phyloP scores from a whole-genome alignment of 1,284 basidiomycete genomes.

The Tetrapyrgos nigripes region DNA sequence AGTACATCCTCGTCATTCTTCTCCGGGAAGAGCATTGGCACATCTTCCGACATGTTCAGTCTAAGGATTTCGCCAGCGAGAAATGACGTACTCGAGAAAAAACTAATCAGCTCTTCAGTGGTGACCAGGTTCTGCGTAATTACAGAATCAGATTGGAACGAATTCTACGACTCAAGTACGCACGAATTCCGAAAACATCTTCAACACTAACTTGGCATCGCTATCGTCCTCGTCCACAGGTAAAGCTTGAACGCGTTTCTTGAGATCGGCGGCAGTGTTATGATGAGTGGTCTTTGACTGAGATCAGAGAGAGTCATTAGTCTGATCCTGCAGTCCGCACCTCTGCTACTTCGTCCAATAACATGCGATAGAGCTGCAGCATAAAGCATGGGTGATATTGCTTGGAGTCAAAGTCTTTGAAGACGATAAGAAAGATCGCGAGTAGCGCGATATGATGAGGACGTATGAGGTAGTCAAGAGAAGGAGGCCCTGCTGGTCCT shows the following conservation, averaged over 20 bases:
- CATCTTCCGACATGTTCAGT: slow-evolving; percentile 36
- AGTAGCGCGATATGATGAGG: slow-evolving; percentile 78
- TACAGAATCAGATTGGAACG: not conserved
- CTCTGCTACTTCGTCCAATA: slow-evolving; percentile 67
- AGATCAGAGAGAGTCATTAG: not conserved
- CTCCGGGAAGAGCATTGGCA: slow-evolving; percentile 60
- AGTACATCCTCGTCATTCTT: slow-evolving; percentile 56
- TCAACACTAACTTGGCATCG: slow-evolving; percentile 5
- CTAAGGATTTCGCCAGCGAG: slow-evolving; percentile 2
- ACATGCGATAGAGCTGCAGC: slow-evolving; percentile 66
- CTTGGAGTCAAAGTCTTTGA: slow-evolving; percentile 58
- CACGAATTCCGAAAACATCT: slow-evolving; percentile 22
- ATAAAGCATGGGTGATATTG: slow-evolving; percentile 62
- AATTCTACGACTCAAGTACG: not conserved
- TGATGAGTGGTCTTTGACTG: slow-evolving; percentile 9
- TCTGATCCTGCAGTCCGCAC: slow-evolving; percentile 34
- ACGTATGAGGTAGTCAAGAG: slow-evolving; percentile 23
- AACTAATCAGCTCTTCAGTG: slow-evolving; percentile 64
- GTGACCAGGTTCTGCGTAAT: slow-evolving; percentile 58
- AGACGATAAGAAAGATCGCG: slow-evolving; percentile 62
- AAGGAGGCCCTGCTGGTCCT: slow-evolving; percentile 62
- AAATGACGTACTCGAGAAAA: slow-evolving; percentile 60
- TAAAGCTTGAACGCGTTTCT: not conserved
- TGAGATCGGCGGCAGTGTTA: slow-evolving; percentile 8
- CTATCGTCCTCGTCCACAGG: slow-evolving; percentile 2